Evolutionary conservation across 352 stramenopile species (phyloP), one percentile per base, ranked within the genome.

Genomic region (Phytophthora sansomeana): DNA sequence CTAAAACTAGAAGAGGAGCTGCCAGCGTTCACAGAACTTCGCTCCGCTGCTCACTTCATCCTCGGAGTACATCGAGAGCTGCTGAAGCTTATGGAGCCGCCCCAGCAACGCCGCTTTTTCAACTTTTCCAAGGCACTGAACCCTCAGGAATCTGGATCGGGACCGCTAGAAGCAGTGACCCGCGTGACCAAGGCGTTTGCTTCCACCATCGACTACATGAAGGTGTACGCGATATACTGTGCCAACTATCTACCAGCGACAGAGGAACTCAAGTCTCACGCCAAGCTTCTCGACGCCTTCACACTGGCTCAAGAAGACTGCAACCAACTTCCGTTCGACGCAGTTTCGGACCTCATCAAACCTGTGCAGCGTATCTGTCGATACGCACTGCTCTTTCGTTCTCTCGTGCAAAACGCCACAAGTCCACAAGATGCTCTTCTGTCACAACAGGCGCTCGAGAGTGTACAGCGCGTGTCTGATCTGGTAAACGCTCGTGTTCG

Each of bases 161-260:
- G 63, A 3, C 50, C 63, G 54, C 21, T 67, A 30, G 30, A 64
- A 64, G 79, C 79, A 0, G 65, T 74, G 19, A 61, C 65, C 4
- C 65, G 65, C 9, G 48, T 74, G 9, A 69, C 58, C 9, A 61
- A 42, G 5, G 65, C 65, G 10, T 87, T 90, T 57, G 56, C 69
- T 8, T 60, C 57, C 38, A 87, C 69, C 1, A 73, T 87, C 54
- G 77, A 87, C 55, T 88, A 81, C 67, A 87, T 90, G 77, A 90
- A 90, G 42, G 71, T 83, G n/a, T 90, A 90, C 65, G 74, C 81
- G 24, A 63, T 80, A n/a, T 90, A 88, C 62, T 90, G 79, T 57
- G 65, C 74, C n/a, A 82, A 68, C 53, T 86, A 85, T 43, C 49
- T 80, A 1, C 46, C 58, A 6, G 81, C 78, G n/a, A 78, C 72